Percentiles rank a stretch among this genome's conserved stretches.
phyloP scores from a whole-genome alignment of 139 green algal species.

The Chlorella sp. region DNA sequence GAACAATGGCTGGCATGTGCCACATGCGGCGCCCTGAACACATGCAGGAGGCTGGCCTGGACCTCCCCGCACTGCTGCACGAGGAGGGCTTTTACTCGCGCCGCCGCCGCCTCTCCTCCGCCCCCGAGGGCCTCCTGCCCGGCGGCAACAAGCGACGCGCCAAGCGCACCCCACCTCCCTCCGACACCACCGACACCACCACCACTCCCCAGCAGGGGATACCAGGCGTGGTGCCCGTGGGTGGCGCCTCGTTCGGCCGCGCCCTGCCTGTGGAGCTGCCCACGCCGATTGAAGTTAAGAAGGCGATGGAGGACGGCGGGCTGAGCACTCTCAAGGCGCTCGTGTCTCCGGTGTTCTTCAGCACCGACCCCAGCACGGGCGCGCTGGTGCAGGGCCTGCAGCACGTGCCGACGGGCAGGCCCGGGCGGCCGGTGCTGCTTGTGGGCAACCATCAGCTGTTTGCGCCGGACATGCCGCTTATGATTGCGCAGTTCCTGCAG shows the following conservation, averaged over 20 bases:
- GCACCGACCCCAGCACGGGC: conserved; percentile 22
- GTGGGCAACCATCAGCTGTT: conserved; percentile 94
- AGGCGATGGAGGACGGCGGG: conserved; percentile 5
- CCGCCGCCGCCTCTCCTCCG: neutral
- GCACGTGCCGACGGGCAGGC: conserved; percentile 21
- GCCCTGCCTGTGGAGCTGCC: conserved; percentile 73
- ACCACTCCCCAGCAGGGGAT: neutral
- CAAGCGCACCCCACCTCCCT: neutral
- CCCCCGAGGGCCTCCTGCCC: no score
- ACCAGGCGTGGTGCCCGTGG: neutral
- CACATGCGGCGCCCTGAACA: no score
- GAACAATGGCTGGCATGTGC: no score
- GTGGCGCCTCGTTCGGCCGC: conserved; percentile 49
- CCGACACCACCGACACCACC: no score
- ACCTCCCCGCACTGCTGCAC: conserved; percentile 61
- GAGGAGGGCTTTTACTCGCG: conserved; percentile 72
- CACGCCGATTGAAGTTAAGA: conserved; percentile 30
- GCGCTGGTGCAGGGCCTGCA: conserved; percentile 25
- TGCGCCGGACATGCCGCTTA: conserved; percentile 71
- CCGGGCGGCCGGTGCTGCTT: conserved; percentile 5
- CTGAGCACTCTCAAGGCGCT: conserved; percentile 28
- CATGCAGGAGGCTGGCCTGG: conserved; percentile 67
- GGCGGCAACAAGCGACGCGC: neutral
- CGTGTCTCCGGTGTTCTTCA: conserved; percentile 78
- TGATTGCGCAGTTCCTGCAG: conserved; percentile 67